Evolutionary conservation across 2,329 filamentous ascomycete genomes (phyloP).

Genomic region (Diaporthe helianthi): DNA sequence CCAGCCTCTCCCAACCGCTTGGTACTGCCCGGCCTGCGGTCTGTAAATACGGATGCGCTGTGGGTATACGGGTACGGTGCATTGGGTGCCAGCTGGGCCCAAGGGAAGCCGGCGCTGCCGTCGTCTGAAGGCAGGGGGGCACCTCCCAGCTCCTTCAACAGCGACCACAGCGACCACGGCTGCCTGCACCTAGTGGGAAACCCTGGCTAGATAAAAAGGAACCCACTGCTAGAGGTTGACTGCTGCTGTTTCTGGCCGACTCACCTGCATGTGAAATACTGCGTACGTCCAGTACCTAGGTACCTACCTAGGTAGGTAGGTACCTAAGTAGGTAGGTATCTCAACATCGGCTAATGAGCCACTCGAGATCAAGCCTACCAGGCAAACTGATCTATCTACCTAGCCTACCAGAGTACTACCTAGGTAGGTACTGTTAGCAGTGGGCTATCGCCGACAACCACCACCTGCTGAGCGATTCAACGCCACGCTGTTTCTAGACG

Average conservation of each 20-base stretch:
- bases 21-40: slow-evolving; percentile 17
- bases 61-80: slow-evolving; percentile 19
- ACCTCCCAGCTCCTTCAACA: slow-evolving; percentile 1
- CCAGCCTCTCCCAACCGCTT: slow-evolving; percentile 16
- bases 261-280: no score
- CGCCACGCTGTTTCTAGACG: background rate
- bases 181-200: background rate
- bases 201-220: background rate
- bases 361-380: background rate
- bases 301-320: no score
- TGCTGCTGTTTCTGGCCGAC: no score
- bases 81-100: slow-evolving; percentile 9
- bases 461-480: background rate
- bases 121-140: background rate
- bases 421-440: no score
- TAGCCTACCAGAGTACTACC: no score
- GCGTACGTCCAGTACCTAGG: no score
- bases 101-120: slow-evolving; percentile 12
- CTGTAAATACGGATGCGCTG: slow-evolving; percentile 22
- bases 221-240: background rate
- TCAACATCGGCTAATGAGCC: background rate
- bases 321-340: no score
- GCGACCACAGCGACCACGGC: background rate
- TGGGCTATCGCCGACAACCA: background rate
- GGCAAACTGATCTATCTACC: background rate